These are phyloP conservation scores for Suhomyces prunicola DNA, from an alignment of 805 yeast species.

Conservation along the genomic window DNA sequence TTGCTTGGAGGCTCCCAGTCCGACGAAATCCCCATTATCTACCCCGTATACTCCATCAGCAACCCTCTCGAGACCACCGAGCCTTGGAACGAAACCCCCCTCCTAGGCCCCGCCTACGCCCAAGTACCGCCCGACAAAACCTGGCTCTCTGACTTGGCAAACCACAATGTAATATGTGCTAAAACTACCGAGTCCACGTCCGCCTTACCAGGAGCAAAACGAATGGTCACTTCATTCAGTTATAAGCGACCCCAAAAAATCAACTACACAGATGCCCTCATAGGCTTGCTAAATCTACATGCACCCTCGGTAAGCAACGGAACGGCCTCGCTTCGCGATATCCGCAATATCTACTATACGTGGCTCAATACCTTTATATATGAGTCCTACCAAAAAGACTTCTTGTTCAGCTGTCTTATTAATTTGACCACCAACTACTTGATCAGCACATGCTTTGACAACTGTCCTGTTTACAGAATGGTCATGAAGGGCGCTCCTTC, in stretches of 20 bases:
- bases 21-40: constrained; percentile 31
- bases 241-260: neutral
- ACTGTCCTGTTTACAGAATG: constrained; percentile 1
- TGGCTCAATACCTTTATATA: constrained; percentile 35
- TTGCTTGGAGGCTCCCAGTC: constrained; percentile 20
- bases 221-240: neutral
- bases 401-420: constrained; percentile 36
- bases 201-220: neutral
- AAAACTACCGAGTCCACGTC: neutral
- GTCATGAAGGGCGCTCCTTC: neutral
- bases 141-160: neutral
- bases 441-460: constrained; percentile 27
- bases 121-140: neutral
- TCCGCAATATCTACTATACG: constrained; percentile 27
- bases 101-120: neutral
- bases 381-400: constrained; percentile 18
- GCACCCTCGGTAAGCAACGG: constrained; percentile 15
- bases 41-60: constrained; percentile 33
- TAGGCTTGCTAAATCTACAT: neutral
- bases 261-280: neutral
- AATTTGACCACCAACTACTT: constrained; percentile 40
- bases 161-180: neutral
- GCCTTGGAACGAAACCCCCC: neutral
- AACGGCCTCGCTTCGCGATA: constrained; percentile 22
- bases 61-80: neutral